These are phyloP conservation scores for Kodamaea nitidulidarum DNA, from an alignment of 805 yeast species.

Conservation along the genomic window DNA sequence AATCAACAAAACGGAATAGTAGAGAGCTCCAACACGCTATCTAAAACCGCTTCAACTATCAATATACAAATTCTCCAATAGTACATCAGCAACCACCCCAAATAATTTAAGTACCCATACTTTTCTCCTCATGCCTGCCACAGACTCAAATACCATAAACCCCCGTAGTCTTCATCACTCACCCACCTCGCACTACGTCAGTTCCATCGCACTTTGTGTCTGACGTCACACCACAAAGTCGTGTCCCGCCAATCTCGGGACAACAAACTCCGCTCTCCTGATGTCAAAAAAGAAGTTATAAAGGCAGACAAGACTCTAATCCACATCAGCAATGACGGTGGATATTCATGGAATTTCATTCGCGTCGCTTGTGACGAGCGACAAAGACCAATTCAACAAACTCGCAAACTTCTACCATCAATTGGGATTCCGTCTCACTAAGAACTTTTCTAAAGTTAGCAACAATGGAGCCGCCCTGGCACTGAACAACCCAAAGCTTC, in stretches of 20 bases:
- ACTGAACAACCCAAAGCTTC: slow-evolving; percentile 23
- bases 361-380: slow-evolving; percentile 57
- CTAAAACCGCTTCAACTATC: too few species aligned
- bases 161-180: too few species aligned
- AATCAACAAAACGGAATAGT: too few species aligned
- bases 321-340: slow-evolving; percentile 1
- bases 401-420: slow-evolving; percentile 54
- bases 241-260: slow-evolving; percentile 2
- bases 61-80: too few species aligned
- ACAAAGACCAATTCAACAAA: slow-evolving; percentile 41
- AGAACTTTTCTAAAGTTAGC: slow-evolving; percentile 54
- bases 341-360: slow-evolving; percentile 23
- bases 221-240: slow-evolving; percentile 1
- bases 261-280: slow-evolving; percentile 8
- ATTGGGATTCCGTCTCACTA: slow-evolving; percentile 59
- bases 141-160: too few species aligned
- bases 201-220: too few species aligned
- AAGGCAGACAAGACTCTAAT: not conserved
- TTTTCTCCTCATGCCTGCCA: too few species aligned
- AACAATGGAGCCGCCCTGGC: slow-evolving; percentile 28
- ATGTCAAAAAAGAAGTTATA: slow-evolving; percentile 2
- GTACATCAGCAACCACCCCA: too few species aligned
- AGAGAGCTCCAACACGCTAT: too few species aligned
- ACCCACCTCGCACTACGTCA: too few species aligned
- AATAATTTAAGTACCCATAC: too few species aligned